Conservation (phyloP, 2,329 filamentous ascomycete species). For the Neoscytalidium dimidiatum region DNA sequence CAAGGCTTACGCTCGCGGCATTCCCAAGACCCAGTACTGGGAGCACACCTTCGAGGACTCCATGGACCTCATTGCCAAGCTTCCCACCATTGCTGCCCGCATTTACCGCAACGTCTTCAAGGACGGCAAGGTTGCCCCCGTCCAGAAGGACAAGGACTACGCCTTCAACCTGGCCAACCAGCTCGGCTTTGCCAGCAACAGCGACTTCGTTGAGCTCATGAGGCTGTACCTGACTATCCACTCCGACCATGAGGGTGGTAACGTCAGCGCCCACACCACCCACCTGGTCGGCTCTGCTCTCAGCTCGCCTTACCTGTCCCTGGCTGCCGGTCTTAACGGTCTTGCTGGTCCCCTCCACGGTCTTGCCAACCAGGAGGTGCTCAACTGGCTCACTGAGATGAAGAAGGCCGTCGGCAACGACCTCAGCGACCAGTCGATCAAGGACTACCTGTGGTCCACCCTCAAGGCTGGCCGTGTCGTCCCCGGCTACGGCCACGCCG, state of each 20-base stretch:
- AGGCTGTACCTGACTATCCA: slow-evolving; percentile 99
- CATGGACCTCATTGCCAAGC: slow-evolving; percentile 99
- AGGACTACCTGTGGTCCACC: slow-evolving; percentile 97
- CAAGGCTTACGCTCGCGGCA: slow-evolving; percentile 98
- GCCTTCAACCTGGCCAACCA: slow-evolving; percentile 99
- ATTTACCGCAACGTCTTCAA: slow-evolving; percentile 99
- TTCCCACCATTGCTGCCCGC: slow-evolving; percentile 94
- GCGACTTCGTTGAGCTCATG: slow-evolving; percentile 97
- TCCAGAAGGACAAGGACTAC: slow-evolving; percentile 99
- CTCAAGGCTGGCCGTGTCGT: slow-evolving; percentile 95
- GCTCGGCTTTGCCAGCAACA: slow-evolving; percentile 93
- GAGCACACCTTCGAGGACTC: slow-evolving; percentile 98
- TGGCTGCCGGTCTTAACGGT: slow-evolving; percentile 96
- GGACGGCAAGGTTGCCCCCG: slow-evolving; percentile 93
- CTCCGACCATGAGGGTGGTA: slow-evolving; percentile 99
- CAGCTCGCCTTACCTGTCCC: slow-evolving; percentile 95
- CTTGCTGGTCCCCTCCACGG: slow-evolving; percentile 97
- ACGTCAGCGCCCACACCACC: slow-evolving; percentile 97
- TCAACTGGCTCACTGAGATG: slow-evolving; percentile 99
- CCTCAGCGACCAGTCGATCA: slow-evolving; percentile 94
- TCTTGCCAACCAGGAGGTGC: slow-evolving; percentile 98
- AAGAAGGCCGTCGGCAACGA: slow-evolving; percentile 93
- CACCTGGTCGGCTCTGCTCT: slow-evolving; percentile 96
- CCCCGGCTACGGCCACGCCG: slow-evolving; percentile 96
- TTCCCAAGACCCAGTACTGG: slow-evolving; percentile 99